Evolutionary conservation across 2,329 filamentous ascomycete genomes (phyloP), one percentile per base, ranked within the genome.

Genomic region (Nakataea oryzae): DNA sequence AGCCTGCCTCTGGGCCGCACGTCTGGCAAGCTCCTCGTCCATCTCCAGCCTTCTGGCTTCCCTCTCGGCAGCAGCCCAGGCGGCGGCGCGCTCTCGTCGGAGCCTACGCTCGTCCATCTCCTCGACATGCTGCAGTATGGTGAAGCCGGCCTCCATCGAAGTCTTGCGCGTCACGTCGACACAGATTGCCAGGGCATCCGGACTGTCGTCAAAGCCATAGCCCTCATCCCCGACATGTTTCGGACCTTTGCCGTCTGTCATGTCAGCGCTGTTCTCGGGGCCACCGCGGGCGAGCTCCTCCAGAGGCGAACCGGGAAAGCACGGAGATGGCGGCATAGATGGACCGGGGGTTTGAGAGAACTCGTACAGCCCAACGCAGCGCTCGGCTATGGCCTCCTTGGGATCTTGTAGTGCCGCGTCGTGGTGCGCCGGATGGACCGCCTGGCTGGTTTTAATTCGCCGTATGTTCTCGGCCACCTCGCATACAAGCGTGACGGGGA

Each of bases 401-500:
- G 26, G 17, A n/a, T 30, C 28, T 27, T 57, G 56, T 3, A n/a
- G 24, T 6, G 13, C 54, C 24, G 54, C 5, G 17, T 28, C 24
- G n/a, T 28, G 54, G 24, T 55, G 54, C n/a, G 56, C 34, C 14
- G 34, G 34, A 21, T 28, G 17, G 56, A 12, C 62, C 41, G 64
- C 62, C 63, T 69, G 41, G 62, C 65, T 50, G 64, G 68, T 34
- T 67, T 63, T 65, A 28, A 65, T 62, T n/a, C 70, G 65, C 29
- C 68, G 67, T 58, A 66, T 61, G 59, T 70, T 67, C 64, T 70
- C 68, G 13, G 63, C 64, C 24, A 64, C 57, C 13, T 61, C 58
- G 61, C 69, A 70, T 28, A 67, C 63, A 50, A 73, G 62, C 47
- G 66, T 66, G 13, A 74, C 63, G 8, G 67, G 67, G 0, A 72